These are phyloP conservation scores for Kwoniella dendrophila DNA, from an alignment of 768 basidiomycete species.

Conservation along the genomic window DNA sequence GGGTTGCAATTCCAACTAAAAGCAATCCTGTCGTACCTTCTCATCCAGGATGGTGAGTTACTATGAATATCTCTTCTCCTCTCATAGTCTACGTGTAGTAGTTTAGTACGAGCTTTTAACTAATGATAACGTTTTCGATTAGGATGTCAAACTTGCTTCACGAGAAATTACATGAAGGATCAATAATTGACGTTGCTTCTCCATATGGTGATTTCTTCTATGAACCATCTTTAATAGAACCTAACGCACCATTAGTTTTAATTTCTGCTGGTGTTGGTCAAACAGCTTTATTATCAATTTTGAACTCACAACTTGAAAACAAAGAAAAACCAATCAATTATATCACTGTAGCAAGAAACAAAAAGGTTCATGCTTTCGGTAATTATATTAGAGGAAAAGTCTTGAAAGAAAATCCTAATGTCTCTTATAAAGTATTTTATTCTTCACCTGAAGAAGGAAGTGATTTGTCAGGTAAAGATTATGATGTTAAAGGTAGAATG, in stretches of 20 bases:
- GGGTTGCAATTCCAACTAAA: conserved; percentile 9
- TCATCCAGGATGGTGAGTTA: conserved; percentile 20
- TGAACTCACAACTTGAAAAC: conserved; percentile 27
- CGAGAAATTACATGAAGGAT: conserved; percentile 24
- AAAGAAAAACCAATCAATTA: conserved; percentile 22
- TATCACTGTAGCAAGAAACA: conserved; percentile 17
- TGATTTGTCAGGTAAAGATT: conserved; percentile 14
- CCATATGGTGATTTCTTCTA: conserved; percentile 32
- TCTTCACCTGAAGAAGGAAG: conserved; percentile 2
- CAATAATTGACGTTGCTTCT: conserved; percentile 26
- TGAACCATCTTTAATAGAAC: background rate
- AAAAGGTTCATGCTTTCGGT: conserved; percentile 21
- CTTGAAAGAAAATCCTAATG: conserved; percentile 10
- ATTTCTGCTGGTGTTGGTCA: conserved; percentile 34
- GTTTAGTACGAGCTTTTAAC: too few relatives aligned
- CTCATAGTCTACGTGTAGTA: background rate
- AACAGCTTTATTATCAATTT: conserved; percentile 30
- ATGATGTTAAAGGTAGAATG: conserved; percentile 24
- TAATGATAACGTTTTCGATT: background rate
- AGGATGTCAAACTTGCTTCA: conserved; percentile 30
- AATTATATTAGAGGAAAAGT: conserved; percentile 16
- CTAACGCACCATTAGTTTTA: conserved; percentile 24
- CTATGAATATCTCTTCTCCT: background rate
- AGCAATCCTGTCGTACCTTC: conserved; percentile 2
- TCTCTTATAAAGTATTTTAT: conserved; percentile 22